Conservation (phyloP, 1,139 yeast species). For the Pichia sp. region DNA sequence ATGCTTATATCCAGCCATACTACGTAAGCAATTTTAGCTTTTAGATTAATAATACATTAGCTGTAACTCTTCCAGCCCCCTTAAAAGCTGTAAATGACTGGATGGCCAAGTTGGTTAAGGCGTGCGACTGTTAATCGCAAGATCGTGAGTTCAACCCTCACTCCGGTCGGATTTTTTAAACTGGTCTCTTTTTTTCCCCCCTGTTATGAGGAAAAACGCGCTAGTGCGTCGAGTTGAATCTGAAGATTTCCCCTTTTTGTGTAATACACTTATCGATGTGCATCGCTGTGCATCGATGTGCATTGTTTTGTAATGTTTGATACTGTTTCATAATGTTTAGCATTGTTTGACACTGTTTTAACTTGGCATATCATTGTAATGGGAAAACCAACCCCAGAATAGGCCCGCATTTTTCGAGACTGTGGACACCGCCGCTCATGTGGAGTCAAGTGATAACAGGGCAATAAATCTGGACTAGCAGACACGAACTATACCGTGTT, state of each 20-base stretch:
- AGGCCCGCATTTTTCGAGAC: background rate
- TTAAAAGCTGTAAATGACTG: slow-evolving; percentile 17
- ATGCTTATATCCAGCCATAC: too few relatives aligned
- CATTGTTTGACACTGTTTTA: background rate
- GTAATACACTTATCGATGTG: slow-evolving; percentile 2
- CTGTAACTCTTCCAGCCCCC: background rate
- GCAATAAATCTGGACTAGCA: background rate
- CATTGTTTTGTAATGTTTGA: background rate
- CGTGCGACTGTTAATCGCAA: slow-evolving; percentile 33
- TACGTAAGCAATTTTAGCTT: too few relatives aligned
- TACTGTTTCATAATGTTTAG: background rate
- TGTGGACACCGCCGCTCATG: background rate
- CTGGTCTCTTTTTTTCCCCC: background rate
- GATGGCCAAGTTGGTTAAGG: slow-evolving; percentile 33
- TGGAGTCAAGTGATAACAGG: background rate
- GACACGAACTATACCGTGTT: background rate
- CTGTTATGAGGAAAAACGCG: background rate
- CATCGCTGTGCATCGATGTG: background rate
- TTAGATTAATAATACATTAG: background rate
- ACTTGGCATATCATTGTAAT: background rate
- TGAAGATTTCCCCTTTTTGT: background rate
- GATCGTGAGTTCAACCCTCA: slow-evolving; percentile 33
- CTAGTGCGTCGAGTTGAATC: background rate
- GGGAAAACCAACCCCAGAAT: background rate
- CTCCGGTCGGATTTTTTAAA: slow-evolving; percentile 24